A percentile compares a stretch with the other conserved stretches of the same genome.
These are phyloP conservation scores for Fusarium bulbicola DNA, from an alignment of 2,329 filamentous ascomycete species.

Conservation along the genomic window DNA sequence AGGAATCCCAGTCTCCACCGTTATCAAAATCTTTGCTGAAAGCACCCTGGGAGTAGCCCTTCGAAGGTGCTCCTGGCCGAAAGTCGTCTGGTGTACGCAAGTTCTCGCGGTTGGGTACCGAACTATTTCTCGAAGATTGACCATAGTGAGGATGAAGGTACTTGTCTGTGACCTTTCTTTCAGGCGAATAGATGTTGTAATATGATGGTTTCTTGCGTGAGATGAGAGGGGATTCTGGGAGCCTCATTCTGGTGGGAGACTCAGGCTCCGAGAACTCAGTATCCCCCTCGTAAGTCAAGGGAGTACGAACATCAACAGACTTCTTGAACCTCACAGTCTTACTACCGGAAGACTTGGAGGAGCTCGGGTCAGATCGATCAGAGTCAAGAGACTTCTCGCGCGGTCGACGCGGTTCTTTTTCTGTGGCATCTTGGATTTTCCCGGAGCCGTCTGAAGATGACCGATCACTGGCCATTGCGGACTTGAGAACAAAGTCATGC, in stretches of 20 bases:
- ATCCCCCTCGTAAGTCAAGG: slow-evolving; percentile 14
- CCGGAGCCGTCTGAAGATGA: slow-evolving; percentile 10
- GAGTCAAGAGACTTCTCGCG: slow-evolving; percentile 27
- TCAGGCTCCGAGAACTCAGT: slow-evolving; percentile 20
- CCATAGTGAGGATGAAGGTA: slow-evolving; percentile 18
- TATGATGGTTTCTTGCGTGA: not conserved
- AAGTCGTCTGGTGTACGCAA: slow-evolving; percentile 19
- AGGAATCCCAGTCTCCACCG: slow-evolving; percentile 14
- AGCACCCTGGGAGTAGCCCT: slow-evolving; percentile 35
- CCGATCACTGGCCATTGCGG: not conserved
- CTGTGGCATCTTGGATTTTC: not conserved
- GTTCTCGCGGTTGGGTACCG: not conserved
- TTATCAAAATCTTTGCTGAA: slow-evolving; percentile 36
- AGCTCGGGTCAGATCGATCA: slow-evolving; percentile 34
- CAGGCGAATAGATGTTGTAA: not conserved
- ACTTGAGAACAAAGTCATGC: not conserved
- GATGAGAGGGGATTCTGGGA: slow-evolving; percentile 28
- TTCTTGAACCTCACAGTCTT: slow-evolving; percentile 42
- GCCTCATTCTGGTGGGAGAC: not conserved
- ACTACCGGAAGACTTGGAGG: slow-evolving; percentile 35
- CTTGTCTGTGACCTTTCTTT: not conserved
- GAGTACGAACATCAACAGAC: slow-evolving; percentile 29
- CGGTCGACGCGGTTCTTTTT: not conserved
- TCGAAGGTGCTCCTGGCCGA: slow-evolving; percentile 8
- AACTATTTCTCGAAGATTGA: not conserved